phyloP scores from a whole-genome alignment of 106 monocot species.

The Acorus calamus region DNA sequence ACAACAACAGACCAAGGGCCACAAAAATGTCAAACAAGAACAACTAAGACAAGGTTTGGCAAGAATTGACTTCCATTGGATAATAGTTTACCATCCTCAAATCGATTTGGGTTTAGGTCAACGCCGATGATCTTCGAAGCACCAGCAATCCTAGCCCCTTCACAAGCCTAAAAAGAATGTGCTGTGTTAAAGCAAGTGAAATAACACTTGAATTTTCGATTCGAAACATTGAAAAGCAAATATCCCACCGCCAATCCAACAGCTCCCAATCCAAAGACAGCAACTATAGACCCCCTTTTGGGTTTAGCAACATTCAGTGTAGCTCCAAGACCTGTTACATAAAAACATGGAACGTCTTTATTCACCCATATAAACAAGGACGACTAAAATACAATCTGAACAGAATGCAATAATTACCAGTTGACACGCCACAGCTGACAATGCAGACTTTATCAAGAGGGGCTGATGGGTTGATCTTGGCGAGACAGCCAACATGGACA shows the following conservation, averaged over 20 bases:
- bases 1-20: too few relatives aligned
- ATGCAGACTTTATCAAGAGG: constrained; percentile 41
- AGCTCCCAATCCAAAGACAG: constrained; percentile 45
- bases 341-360: background rate
- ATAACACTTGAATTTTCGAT: background rate
- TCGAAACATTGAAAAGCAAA: background rate
- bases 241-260: constrained; percentile 40
- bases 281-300: constrained; percentile 30
- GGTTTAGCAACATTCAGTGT: constrained; percentile 47
- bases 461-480: constrained; percentile 37
- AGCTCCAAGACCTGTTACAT: constrained; percentile 30
- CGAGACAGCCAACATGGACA: constrained; percentile 28
- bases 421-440: constrained; percentile 47
- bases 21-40: background rate
- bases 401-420: constrained; percentile 13
- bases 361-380: background rate
- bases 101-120: constrained; percentile 30
- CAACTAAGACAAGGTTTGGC: background rate
- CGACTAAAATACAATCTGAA: background rate
- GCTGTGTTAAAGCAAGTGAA: background rate
- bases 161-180: constrained; percentile 23
- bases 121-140: constrained; percentile 38
- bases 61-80: too few relatives aligned
- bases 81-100: constrained; percentile 24
- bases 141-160: constrained; percentile 40